Conservation (phyloP, 2,329 filamentous ascomycete species). For the Nemania sp. region DNA sequence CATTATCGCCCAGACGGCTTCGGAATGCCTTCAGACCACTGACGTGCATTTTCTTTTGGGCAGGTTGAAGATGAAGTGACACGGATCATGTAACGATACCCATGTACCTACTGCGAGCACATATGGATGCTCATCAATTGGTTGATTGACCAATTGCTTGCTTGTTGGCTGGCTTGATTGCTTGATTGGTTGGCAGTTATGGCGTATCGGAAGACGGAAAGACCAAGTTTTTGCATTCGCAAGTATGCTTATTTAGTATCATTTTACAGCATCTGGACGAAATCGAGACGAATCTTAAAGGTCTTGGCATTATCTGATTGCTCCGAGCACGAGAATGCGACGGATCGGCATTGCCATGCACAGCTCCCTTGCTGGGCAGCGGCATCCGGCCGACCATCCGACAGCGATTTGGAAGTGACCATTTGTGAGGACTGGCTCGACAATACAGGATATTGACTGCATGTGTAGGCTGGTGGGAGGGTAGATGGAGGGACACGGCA, state of each 20-base stretch:
- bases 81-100: conserved; percentile 75
- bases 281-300: conserved; percentile 45
- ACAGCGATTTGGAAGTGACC: neutral
- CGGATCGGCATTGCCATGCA: neutral
- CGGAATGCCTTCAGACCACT: conserved; percentile 45
- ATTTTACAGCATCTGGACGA: conserved; percentile 42
- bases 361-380: neutral
- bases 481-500: neutral
- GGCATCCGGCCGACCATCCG: neutral
- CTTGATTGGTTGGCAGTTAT: conserved; percentile 17
- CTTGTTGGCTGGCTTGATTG: conserved; percentile 11
- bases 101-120: conserved; percentile 37
- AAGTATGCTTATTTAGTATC: conserved; percentile 39
- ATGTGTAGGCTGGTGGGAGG: neutral
- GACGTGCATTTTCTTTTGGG: conserved; percentile 54
- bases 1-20: conserved; percentile 19
- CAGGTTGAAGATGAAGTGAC: conserved; percentile 90
- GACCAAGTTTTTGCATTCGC: conserved; percentile 34
- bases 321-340: conserved; percentile 1
- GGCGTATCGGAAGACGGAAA: conserved; percentile 26
- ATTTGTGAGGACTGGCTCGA: neutral
- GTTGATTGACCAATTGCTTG: conserved; percentile 16
- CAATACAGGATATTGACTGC: neutral
- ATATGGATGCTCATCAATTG: conserved; percentile 24
- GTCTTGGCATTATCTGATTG: conserved; percentile 47